Evolutionary conservation across 139 green algal genomes (phyloP), one percentile per base, ranked within the genome.

Genomic region (Coelastrella sp.): DNA sequence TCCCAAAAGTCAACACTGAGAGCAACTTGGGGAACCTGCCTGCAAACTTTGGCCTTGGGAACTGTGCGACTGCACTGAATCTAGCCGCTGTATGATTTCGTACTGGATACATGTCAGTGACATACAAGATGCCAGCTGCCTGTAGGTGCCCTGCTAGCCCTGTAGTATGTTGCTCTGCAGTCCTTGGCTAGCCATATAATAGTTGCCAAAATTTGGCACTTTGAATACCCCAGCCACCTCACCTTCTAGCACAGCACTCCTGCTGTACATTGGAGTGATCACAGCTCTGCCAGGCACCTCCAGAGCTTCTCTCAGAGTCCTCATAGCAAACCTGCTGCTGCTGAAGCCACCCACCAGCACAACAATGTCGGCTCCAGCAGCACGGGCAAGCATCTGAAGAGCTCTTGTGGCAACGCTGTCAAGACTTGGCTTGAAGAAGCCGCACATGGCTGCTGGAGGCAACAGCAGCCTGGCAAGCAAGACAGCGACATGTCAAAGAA

Each of bases 331-430:
- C 7, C 21, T 25, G 0, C 75, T 83, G 21, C 27, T 37, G 37
- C 75, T 83, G 75, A 83, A 83, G 35, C 75, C 75, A 11, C 75
- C 75, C 8, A 83, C 75, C 75, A 83, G 75, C 34, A 83, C 75
- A 37, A 83, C 34, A 4, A 37, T 25, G n/a, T 83, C 75, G 41
- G 51, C 75, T 4, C 75, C 75, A 38, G 51, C 75, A 40, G 75
- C 50, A 71, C 75, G 75, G 2, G 23, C 21, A 34, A 83, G 75
- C 75, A 83, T 83, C 23, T 69, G 27, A 3, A 67, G 35, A 0
- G 75, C 75, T 27, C 37, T 83, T 50, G 32, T 34, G 2, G 27
- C 37, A 27, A 83, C 66, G 37, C 9, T 60, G 19, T 83, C 51
- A 17, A 83, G 53, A 43, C 75, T 83, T 35, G 75, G 75, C 21